Percentiles rank a stretch among this genome's conserved stretches.
Evolutionary conservation across 345 rosid genomes (phyloP).

Genomic region (Odontarrhena argentea): DNA sequence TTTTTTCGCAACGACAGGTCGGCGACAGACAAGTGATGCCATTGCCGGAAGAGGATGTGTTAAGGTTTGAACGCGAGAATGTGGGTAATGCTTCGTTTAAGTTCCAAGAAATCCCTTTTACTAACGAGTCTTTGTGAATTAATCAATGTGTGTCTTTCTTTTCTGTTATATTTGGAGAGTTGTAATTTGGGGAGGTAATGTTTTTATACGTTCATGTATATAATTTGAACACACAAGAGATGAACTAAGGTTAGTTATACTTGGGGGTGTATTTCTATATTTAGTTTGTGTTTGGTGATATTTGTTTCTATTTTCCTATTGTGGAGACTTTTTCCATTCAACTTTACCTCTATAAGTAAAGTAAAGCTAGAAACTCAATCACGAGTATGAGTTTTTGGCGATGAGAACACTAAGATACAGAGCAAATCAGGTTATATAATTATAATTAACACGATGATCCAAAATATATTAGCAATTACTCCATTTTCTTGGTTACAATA

Average conservation of each 20-base stretch:
- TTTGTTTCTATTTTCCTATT: not conserved
- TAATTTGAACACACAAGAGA: conserved; percentile 17
- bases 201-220: conserved; percentile 31
- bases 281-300: conserved; percentile 5
- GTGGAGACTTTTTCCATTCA: too few species aligned
- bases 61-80: conserved; percentile 58
- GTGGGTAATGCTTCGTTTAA: conserved; percentile 81
- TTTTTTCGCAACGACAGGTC: conserved; percentile 45
- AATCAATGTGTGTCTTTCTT: not conserved
- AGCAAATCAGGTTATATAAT: too few species aligned
- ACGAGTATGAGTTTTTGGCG: too few species aligned
- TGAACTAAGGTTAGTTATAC: conserved; percentile 7
- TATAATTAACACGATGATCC: too few species aligned
- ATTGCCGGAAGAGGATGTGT: conserved; percentile 41
- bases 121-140: conserved; percentile 49
- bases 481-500: too few species aligned
- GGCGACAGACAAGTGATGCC: conserved; percentile 69
- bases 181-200: conserved; percentile 15
- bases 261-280: not conserved
- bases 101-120: conserved; percentile 70
- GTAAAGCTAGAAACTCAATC: too few species aligned
- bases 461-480: too few species aligned
- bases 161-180: conserved; percentile 23
- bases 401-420: too few species aligned
- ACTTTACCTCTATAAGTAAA: too few species aligned